phyloP scores from a whole-genome alignment of 1,284 basidiomycete genomes.

The Ustilago shanxiensis region DNA sequence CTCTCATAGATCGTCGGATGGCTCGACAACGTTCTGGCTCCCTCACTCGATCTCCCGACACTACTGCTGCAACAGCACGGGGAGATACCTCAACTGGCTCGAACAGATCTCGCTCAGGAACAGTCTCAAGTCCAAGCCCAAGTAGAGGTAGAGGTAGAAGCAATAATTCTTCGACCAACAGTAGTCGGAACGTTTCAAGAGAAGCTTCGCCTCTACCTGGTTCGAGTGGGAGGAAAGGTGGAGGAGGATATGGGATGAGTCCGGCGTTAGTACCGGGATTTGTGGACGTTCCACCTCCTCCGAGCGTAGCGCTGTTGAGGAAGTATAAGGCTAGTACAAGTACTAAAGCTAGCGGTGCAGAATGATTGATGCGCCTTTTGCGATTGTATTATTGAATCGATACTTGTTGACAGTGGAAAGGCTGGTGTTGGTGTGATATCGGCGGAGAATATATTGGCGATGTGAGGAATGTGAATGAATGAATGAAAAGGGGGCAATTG shows the following conservation, averaged over 20 bases:
- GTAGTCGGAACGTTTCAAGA: conserved; percentile 29
- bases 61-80: background rate
- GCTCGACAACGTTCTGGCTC: conserved; percentile 16
- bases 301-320: conserved; percentile 18
- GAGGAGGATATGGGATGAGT: conserved; percentile 6
- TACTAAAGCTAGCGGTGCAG: too few relatives aligned
- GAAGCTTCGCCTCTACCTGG: conserved; percentile 15
- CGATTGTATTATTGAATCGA: too few relatives aligned
- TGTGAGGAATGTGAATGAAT: too few relatives aligned
- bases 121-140: conserved; percentile 7
- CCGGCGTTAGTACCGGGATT: conserved; percentile 31
- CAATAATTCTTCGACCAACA: conserved; percentile 8
- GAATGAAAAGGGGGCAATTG: background rate
- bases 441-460: too few relatives aligned
- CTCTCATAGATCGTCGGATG: background rate
- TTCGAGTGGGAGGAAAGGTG: background rate
- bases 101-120: conserved; percentile 19
- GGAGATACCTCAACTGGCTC: background rate
- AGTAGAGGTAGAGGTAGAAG: conserved; percentile 9
- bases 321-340: conserved; percentile 28
- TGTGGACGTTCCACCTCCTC: conserved; percentile 18
- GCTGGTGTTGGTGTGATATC: background rate
- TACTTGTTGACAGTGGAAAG: too few relatives aligned
- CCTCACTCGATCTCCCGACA: conserved; percentile 10
- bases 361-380: too few relatives aligned